Evolutionary conservation across 2,329 filamentous ascomycete species (phyloP), one percentile per base, ranked within the genome.

Genomic region (Curvularia sp.): DNA sequence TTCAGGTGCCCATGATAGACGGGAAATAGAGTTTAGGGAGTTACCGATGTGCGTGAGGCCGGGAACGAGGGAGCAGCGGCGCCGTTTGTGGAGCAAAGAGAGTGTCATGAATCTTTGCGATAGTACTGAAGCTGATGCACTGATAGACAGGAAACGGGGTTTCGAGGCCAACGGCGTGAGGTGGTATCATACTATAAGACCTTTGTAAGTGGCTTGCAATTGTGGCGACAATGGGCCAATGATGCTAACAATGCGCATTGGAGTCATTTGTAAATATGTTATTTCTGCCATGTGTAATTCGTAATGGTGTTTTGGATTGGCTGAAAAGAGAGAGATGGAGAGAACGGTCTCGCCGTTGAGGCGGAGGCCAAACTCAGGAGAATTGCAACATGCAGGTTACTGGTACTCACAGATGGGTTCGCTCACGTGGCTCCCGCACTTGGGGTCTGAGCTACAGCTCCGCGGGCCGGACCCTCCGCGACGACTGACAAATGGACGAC

Each of bases 391-490:
- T 46, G 49, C 57, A 60, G 49, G 48, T 49, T 43, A 51, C 26
- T 13, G 48, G 44, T 43, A 51, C 26, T 13, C 28, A 31, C 13
- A 26, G 24, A 38, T 28, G 28, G 26, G 18, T 49, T 64, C 13
- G 41, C 9, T 26, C 47, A 54, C 51, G 51, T 57, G 63, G 57
- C 51, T 46, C 39, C 55, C 33, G 48, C 50, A 52, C 49, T 54
- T 57, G 54, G 53, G 51, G 52, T 55, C 57, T 61, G 55, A 57
- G 57, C 59, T 65, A 64, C 61, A 65, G 61, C 26, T 58, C 51
- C 51, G 59, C 64, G 64, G 64, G 55, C 58, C 63, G 61, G 51
- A 60, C 55, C 50, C 59, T 65, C 59, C 42, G 65, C 35, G 12
- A 46, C 38, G 15, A 43, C 44, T 53, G 50, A 55, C 46, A 48